phyloP scores from a whole-genome alignment of 2,329 filamentous ascomycete genomes.

The Chrysoporthe deuterocubensis region DNA sequence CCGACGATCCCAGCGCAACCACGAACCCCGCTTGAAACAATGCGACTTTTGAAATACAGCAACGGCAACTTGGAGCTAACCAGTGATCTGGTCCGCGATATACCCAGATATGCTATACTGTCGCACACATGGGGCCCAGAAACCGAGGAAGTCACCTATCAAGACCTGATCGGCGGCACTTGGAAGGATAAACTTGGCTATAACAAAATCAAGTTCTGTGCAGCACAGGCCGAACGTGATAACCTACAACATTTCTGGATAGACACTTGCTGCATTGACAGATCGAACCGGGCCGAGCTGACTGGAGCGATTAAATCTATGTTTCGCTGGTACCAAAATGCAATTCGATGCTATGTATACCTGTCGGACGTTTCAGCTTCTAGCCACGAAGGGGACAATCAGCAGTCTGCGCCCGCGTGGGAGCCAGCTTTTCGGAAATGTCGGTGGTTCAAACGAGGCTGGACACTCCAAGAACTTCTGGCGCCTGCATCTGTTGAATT shows the following conservation, averaged over 20 bases:
- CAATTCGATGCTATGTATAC: constrained; percentile 25
- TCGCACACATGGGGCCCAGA: constrained; percentile 35
- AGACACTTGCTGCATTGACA: constrained; percentile 20
- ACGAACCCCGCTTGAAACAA: constrained; percentile 2
- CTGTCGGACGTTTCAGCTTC: constrained; percentile 16
- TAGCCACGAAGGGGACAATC: background rate
- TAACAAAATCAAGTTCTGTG: constrained; percentile 19
- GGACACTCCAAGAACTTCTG: constrained; percentile 33
- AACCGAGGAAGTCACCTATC: constrained; percentile 26
- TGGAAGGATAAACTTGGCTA: constrained; percentile 15
- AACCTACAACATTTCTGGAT: constrained; percentile 17
- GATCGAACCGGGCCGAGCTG: constrained; percentile 9
- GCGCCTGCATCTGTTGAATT: constrained; percentile 36
- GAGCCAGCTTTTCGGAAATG: constrained; percentile 17
- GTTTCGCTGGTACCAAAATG: constrained; percentile 16
- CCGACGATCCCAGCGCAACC: background rate
- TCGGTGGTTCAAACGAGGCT: constrained; percentile 26
- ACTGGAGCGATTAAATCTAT: constrained; percentile 24
- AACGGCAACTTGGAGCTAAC: constrained; percentile 10
- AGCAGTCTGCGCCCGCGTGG: background rate
- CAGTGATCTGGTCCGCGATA: constrained; percentile 13
- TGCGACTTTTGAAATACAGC: constrained; percentile 20
- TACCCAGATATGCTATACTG: constrained; percentile 32
- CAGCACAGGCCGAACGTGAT: constrained; percentile 8
- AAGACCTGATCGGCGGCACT: constrained; percentile 24